Conservation (phyloP, 306 rosid species). For the Ziziphus jujuba region DNA sequence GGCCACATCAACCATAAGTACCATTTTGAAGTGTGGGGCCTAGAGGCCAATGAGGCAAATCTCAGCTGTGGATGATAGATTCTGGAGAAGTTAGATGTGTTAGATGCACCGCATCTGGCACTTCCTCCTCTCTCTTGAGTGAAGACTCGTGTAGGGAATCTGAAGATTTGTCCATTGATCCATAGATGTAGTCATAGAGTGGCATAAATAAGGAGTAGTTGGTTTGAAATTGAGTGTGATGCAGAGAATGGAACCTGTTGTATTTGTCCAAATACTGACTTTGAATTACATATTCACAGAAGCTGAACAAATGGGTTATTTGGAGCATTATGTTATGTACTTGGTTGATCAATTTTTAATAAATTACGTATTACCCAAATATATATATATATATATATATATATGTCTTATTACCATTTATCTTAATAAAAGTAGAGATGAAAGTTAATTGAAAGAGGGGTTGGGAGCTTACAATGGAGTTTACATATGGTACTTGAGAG, state of each 20-base stretch:
- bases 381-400: too few species aligned
- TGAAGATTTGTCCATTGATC: constrained; percentile 24
- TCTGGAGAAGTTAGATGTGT: constrained; percentile 30
- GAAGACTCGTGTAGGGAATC: constrained; percentile 11
- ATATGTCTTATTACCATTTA: too few species aligned
- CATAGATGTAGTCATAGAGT: constrained; percentile 28
- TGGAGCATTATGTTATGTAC: too few species aligned
- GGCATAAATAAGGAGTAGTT: constrained; percentile 38
- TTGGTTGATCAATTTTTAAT: too few species aligned
- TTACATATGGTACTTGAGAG: constrained; percentile 44
- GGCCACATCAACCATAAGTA: constrained; percentile 26
- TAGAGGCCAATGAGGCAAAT: too few species aligned
- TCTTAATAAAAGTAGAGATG: too few species aligned
- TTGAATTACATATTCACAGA: too few species aligned
- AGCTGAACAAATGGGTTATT: too few species aligned
- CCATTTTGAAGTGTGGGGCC: constrained; percentile 28
- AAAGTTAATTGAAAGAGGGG: neutral
- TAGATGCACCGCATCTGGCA: constrained; percentile 32
- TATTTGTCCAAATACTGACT: too few species aligned
- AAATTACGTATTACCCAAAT: too few species aligned
- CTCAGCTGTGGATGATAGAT: constrained; percentile 27
- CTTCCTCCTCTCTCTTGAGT: constrained; percentile 16
- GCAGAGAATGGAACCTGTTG: constrained; percentile 27
- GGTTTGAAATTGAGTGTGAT: constrained; percentile 33
- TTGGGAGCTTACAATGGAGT: constrained; percentile 39